phyloP scores from a whole-genome alignment of 257 asterid species.

The Petunia axillaris region DNA sequence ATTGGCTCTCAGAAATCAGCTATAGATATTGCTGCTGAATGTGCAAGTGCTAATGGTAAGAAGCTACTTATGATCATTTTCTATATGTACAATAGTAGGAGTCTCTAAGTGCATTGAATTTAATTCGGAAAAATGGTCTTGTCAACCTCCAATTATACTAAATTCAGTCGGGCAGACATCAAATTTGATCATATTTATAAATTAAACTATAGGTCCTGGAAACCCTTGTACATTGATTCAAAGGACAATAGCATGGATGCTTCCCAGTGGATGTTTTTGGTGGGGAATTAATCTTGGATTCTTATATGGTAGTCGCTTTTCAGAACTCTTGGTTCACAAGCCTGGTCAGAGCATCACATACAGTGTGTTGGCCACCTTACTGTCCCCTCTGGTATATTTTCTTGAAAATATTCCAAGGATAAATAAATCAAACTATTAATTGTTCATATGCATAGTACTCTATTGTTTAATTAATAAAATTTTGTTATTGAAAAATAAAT shows the following conservation, averaged over 20 bases:
- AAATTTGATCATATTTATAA: neutral
- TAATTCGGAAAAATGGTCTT: no score
- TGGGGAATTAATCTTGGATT: slow-evolving; percentile 50
- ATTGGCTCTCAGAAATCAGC: slow-evolving; percentile 70
- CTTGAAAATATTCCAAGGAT: neutral
- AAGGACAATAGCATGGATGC: slow-evolving; percentile 58
- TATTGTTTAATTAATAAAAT: neutral
- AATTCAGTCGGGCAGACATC: no score
- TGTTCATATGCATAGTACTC: no score
- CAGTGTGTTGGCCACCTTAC: slow-evolving; percentile 46
- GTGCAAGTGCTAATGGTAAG: slow-evolving; percentile 54
- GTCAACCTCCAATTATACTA: no score
- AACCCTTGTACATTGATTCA: slow-evolving; percentile 67
- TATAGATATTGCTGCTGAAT: slow-evolving; percentile 50
- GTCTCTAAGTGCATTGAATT: no score
- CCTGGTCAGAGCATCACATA: slow-evolving; percentile 58
- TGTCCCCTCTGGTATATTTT: slow-evolving; percentile 64
- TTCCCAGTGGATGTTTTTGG: slow-evolving; percentile 44
- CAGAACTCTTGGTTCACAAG: slow-evolving; percentile 72
- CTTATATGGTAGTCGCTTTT: slow-evolving; percentile 50
- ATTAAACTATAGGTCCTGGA: slow-evolving; percentile 40
- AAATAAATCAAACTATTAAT: neutral
- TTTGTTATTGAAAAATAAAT: neutral
- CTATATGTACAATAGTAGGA: no score
- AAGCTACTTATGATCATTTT: neutral